Evolutionary conservation across 2,329 filamentous ascomycete species (phyloP).

Genomic region (Aureobasidium melanogenum): DNA sequence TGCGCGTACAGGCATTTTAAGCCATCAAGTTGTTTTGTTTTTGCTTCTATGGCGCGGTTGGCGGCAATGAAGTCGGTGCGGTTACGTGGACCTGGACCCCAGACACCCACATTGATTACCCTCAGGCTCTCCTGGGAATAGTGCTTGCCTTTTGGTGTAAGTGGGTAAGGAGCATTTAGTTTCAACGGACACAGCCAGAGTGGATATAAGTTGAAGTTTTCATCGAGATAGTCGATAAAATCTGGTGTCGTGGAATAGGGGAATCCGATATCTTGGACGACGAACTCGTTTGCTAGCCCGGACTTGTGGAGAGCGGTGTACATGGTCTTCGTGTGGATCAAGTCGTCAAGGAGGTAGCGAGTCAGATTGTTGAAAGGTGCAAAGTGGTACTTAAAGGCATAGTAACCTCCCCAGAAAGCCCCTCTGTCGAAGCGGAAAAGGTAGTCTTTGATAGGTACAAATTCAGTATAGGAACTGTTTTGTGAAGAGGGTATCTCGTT

Average conservation of each 20-base stretch:
- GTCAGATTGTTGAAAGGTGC: conserved; percentile 53
- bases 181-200: conserved; percentile 51
- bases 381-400: conserved; percentile 53
- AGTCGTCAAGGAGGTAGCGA: conserved; percentile 48
- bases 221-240: conserved; percentile 46
- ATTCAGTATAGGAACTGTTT: conserved; percentile 23
- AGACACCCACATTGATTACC: conserved; percentile 56
- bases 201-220: conserved; percentile 43
- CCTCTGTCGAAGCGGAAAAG: conserved; percentile 56
- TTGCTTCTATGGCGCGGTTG: conserved; percentile 64
- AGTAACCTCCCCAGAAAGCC: conserved; percentile 55
- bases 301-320: conserved; percentile 55
- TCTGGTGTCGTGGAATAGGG: conserved; percentile 43
- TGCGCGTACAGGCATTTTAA: conserved; percentile 86
- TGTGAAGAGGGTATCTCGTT: background rate
- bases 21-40: conserved; percentile 60
- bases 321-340: conserved; percentile 54
- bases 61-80: conserved; percentile 52
- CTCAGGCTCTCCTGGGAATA: conserved; percentile 5
- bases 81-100: conserved; percentile 62
- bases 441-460: conserved; percentile 43
- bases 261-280: conserved; percentile 56
- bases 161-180: background rate
- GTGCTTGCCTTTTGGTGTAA: background rate
- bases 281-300: conserved; percentile 45